Conservation (phyloP, 139 green algal genomes). For the Haematococcus lacustris region DNA sequence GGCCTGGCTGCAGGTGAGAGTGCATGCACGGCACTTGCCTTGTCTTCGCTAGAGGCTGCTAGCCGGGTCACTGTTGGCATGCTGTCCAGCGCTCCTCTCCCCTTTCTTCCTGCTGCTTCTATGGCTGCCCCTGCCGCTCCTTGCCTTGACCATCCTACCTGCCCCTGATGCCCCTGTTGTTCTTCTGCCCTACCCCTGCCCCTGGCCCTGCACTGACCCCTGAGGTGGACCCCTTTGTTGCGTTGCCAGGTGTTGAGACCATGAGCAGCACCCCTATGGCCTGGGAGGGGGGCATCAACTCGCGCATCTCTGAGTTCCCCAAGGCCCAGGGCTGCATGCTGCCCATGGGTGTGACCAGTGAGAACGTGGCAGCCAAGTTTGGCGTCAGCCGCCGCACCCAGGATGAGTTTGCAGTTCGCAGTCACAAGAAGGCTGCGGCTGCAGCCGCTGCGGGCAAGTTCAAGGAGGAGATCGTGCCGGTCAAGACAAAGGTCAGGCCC, state of each 20-base stretch:
- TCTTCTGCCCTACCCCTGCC: too few relatives aligned
- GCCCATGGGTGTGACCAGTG: conserved; percentile 95
- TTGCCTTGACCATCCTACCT: too few relatives aligned
- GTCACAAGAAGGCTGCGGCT: conserved; percentile 75
- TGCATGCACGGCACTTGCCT: too few relatives aligned
- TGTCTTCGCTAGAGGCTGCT: too few relatives aligned
- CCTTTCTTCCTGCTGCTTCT: too few relatives aligned
- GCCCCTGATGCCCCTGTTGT: too few relatives aligned
- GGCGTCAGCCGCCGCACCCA: conserved; percentile 61
- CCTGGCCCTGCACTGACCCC: too few relatives aligned
- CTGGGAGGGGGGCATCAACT: conserved; percentile 94
- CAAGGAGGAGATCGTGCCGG: conserved; percentile 89
- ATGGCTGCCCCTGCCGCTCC: too few relatives aligned
- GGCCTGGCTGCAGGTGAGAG: conserved; percentile 81
- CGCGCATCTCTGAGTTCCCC: conserved; percentile 49
- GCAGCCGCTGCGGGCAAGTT: conserved; percentile 78
- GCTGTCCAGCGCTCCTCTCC: too few relatives aligned
- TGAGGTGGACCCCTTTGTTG: too few relatives aligned
- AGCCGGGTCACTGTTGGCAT: too few relatives aligned
- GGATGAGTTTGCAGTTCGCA: conserved; percentile 73
- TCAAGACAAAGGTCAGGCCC: conserved; percentile 65
- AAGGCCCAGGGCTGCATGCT: conserved; percentile 86
- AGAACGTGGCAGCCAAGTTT: conserved; percentile 93
- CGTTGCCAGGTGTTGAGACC: conserved; percentile 91
- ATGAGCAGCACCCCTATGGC: conserved; percentile 95